phyloP scores from a whole-genome alignment of 1,139 yeast species.

The Saccharomycopsis phalli region DNA sequence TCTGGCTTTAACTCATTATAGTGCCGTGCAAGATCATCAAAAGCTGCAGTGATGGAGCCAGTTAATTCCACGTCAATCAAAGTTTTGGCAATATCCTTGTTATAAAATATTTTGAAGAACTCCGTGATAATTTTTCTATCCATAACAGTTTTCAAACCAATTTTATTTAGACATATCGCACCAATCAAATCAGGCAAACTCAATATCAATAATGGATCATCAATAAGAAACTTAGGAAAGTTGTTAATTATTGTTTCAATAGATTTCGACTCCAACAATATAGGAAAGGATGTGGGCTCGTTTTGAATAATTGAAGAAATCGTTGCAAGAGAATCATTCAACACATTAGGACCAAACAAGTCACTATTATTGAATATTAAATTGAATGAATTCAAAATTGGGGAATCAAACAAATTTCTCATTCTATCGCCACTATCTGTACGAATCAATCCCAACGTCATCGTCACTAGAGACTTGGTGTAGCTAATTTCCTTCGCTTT shows the following conservation, averaged over 20 bases:
- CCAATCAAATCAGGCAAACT: conserved; percentile 73
- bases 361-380: conserved; percentile 48
- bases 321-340: conserved; percentile 57
- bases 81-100: conserved; percentile 40
- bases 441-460: conserved; percentile 56
- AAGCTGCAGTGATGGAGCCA: conserved; percentile 33
- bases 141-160: conserved; percentile 55
- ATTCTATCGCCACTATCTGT: conserved; percentile 77
- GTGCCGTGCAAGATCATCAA: conserved; percentile 77
- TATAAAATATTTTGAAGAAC: conserved; percentile 45
- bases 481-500: conserved; percentile 9
- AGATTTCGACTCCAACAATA: conserved; percentile 70
- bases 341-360: conserved; percentile 62
- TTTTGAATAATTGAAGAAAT: conserved; percentile 72
- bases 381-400: conserved; percentile 55
- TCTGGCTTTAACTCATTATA: conserved; percentile 62
- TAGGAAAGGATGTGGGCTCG: conserved; percentile 84
- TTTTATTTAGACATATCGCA: conserved; percentile 71
- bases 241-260: conserved; percentile 55
- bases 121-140: conserved; percentile 37
- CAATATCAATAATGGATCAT: conserved; percentile 49
- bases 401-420: conserved; percentile 79
- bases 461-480: conserved; percentile 36
- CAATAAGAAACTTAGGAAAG: conserved; percentile 43
- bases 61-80: conserved; percentile 41